These are phyloP conservation scores for Lipomyces kockii DNA, from an alignment of 805 yeast genomes.

Conservation along the genomic window DNA sequence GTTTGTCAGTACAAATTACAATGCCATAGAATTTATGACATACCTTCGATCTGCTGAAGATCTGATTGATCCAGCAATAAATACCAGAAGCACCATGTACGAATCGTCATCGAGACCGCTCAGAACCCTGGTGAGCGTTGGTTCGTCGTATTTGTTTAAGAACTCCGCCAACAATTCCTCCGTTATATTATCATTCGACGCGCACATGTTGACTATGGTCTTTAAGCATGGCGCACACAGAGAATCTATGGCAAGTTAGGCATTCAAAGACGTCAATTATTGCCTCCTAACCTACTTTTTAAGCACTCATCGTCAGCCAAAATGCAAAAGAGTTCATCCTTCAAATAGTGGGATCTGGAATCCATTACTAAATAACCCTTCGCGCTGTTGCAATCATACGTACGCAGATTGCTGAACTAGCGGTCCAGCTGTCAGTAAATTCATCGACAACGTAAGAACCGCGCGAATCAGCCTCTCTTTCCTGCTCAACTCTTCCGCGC, in stretches of 20 bases:
- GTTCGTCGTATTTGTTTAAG: constrained; percentile 10
- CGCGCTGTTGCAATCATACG: background rate
- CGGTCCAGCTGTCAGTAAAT: constrained; percentile 26
- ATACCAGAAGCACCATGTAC: constrained; percentile 23
- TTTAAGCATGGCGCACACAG: constrained; percentile 13
- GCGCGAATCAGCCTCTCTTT: background rate
- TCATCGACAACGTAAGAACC: constrained; percentile 20
- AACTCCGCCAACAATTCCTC: constrained; percentile 18
- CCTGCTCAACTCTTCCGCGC: background rate
- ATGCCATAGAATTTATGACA: background rate
- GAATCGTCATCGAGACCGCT: constrained; percentile 15
- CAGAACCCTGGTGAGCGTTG: background rate
- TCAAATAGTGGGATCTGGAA: background rate
- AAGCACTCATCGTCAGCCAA: constrained; percentile 12
- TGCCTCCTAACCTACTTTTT: background rate
- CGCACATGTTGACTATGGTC: constrained; percentile 26
- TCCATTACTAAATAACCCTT: background rate
- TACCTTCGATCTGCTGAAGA: constrained; percentile 24
- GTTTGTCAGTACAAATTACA: background rate
- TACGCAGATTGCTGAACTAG: constrained; percentile 21
- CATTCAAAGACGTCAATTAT: too few relatives aligned
- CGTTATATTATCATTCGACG: constrained; percentile 18
- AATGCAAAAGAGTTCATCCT: constrained; percentile 12
- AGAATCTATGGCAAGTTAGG: background rate
- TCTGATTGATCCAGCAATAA: constrained; percentile 22